A percentile compares a stretch with the other conserved stretches of the same genome.
Conservation (phyloP, 495 filamentous ascomycete species). For the Tetracladium marchalianum region DNA sequence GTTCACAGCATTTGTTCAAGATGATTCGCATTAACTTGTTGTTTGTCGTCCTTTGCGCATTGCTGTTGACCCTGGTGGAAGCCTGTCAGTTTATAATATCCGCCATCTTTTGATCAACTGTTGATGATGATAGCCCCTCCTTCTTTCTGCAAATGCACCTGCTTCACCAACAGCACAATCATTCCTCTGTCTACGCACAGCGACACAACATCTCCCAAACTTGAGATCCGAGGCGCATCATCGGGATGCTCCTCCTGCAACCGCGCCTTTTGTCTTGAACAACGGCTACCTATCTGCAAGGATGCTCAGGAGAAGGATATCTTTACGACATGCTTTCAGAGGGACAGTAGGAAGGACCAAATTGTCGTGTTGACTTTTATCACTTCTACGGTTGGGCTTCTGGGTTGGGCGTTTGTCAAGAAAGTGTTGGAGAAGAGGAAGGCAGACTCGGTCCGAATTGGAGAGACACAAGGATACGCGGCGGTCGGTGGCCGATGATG, state of each 20-base stretch:
- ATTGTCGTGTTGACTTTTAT: conserved; percentile 92
- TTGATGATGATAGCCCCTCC: conserved; percentile 33
- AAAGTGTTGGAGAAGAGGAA: conserved; percentile 18
- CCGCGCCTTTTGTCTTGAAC: conserved; percentile 77
- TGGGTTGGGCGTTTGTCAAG: conserved; percentile 66
- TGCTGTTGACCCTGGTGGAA: conserved; percentile 13
- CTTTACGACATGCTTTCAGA: conserved; percentile 83
- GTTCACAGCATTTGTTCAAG: too few species aligned
- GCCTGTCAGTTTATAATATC: conserved; percentile 8
- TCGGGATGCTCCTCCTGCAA: conserved; percentile 74
- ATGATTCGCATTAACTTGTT: background rate
- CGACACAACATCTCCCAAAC: background rate
- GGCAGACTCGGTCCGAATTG: conserved; percentile 3
- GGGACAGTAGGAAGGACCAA: conserved; percentile 82
- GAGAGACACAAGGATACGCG: conserved; percentile 10
- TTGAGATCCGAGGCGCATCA: conserved; percentile 7
- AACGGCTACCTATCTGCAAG: conserved; percentile 79
- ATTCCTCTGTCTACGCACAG: conserved; percentile 48
- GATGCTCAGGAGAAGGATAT: conserved; percentile 79
- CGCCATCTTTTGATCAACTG: too few species aligned
- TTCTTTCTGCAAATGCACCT: conserved; percentile 98
- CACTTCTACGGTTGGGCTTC: conserved; percentile 68
- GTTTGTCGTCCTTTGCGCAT: conserved; percentile 5
- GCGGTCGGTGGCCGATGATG: too few species aligned
- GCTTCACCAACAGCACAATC: conserved; percentile 83